These are phyloP conservation scores for Eutrema yunnanense DNA, from an alignment of 345 rosid species.

Conservation along the genomic window DNA sequence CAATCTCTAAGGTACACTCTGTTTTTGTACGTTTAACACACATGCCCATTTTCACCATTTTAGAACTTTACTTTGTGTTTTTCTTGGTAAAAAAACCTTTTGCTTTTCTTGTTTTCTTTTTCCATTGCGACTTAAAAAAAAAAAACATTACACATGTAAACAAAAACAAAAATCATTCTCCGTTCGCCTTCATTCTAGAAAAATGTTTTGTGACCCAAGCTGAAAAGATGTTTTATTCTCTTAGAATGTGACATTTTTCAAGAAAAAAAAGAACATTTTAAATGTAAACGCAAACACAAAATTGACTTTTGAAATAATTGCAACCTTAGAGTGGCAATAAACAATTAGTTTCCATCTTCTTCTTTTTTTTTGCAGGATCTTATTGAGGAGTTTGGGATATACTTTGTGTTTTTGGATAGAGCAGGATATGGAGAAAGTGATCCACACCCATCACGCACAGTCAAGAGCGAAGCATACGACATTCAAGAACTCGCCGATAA, in stretches of 20 bases:
- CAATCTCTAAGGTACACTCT: conserved; percentile 44
- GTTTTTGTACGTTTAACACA: not conserved
- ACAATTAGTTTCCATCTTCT: not conserved
- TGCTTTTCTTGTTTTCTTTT: not conserved
- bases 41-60: not conserved
- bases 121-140: not conserved
- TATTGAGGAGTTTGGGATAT: conserved; percentile 54
- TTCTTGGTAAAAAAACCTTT: not conserved
- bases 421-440: conserved; percentile 97
- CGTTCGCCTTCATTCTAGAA: not conserved
- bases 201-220: not conserved
- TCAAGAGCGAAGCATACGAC: conserved; percentile 76
- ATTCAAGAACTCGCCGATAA: conserved; percentile 80
- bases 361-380: conserved; percentile 42
- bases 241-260: not conserved
- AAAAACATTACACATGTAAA: not conserved
- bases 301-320: not conserved
- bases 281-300: not conserved
- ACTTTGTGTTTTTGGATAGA: conserved; percentile 65
- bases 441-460: conserved; percentile 66
- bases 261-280: not conserved
- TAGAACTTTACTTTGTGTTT: not conserved
- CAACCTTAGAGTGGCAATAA: not conserved
- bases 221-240: not conserved
- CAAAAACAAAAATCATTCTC: not conserved